A percentile compares a stretch with the other conserved stretches of the same genome.
Conservation (phyloP, 768 basidiomycete genomes). For the Amanita phalloides region DNA sequence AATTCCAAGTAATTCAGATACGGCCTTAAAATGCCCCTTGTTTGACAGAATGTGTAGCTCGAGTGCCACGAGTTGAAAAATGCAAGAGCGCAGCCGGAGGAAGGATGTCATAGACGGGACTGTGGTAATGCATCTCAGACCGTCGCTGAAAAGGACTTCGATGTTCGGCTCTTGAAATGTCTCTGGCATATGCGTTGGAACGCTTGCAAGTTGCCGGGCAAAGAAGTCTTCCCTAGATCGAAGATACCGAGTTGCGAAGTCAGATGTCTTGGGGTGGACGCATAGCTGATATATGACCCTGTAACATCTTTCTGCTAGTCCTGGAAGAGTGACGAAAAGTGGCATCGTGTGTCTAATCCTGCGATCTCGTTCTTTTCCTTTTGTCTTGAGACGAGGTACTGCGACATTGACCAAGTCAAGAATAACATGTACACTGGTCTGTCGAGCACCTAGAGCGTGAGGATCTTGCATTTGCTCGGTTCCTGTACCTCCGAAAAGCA, state of each 20-base stretch:
- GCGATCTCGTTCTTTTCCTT: constrained; percentile 27
- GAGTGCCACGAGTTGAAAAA: constrained; percentile 78
- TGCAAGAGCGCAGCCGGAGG: constrained; percentile 72
- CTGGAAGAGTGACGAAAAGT: constrained; percentile 55
- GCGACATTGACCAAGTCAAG: constrained; percentile 69
- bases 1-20: constrained; percentile 66
- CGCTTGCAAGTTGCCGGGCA: constrained; percentile 66
- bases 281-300: constrained; percentile 79
- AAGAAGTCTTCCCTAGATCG: constrained; percentile 87
- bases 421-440: constrained; percentile 72
- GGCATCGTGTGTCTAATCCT: constrained; percentile 29
- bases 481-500: constrained; percentile 64
- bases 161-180: constrained; percentile 38
- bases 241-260: constrained; percentile 74
- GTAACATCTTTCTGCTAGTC: constrained; percentile 79
- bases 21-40: constrained; percentile 64
- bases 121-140: constrained; percentile 56
- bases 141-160: constrained; percentile 62
- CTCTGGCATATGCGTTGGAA: constrained; percentile 57
- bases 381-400: constrained; percentile 44
- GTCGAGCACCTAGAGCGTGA: constrained; percentile 55
- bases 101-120: constrained; percentile 62
- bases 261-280: constrained; percentile 75
- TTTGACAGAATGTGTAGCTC: constrained; percentile 82
- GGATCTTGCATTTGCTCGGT: constrained; percentile 67